Evolutionary conservation across 441 rosid genomes (phyloP), one percentile per base, ranked within the genome.

Genomic region (Pelargonium cotyledonis): DNA sequence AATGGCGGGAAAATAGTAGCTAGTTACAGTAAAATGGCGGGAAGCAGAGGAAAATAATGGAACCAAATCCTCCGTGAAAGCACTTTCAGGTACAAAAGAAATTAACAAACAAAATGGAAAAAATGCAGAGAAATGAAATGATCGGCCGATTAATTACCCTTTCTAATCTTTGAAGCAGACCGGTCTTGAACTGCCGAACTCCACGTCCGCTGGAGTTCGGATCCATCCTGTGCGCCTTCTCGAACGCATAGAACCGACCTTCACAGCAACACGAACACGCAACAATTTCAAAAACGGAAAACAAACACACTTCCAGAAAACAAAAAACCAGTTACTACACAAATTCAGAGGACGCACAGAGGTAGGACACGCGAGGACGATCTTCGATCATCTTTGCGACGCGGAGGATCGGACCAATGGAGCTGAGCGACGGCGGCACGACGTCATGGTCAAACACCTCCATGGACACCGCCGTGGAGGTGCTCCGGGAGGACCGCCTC

Each of bases 301-400:
- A 3, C 51, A 12, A 66, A 67, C 44, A 47, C 21, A 61, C 8
- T n/a, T 47, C 14, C 65, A 51, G 70, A 67, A 14, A 63, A 74
- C 0, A 40, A 31, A 19, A 41, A 57, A 57, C 0, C 41, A 5
- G 8, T 8, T 38, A 38, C 41, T 38, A 38, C 41, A 38, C 41
- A 38, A 6, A 38, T 38, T 2, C 3, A 44, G 14, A 16, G 29
- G 35, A 70, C 85, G 67, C 80, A 95, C 98, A 95, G 70, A 92
- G 96, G 74, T 90, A 95, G 62, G 98, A 90, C n/a, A 92, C 98
- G 29, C 99, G 97, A 76, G 99, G 98, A 15, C 97, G 98, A 77
- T 95, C 98, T 73, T 90, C 89, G 79, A 95, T 90, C 85, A 90
- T 97, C 5, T 81, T 84, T 64, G 99, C 98, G 47, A 90, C 81